These are phyloP conservation scores for Dactylellina drechsleri DNA, from an alignment of 2,329 filamentous ascomycete genomes.

Conservation along the genomic window DNA sequence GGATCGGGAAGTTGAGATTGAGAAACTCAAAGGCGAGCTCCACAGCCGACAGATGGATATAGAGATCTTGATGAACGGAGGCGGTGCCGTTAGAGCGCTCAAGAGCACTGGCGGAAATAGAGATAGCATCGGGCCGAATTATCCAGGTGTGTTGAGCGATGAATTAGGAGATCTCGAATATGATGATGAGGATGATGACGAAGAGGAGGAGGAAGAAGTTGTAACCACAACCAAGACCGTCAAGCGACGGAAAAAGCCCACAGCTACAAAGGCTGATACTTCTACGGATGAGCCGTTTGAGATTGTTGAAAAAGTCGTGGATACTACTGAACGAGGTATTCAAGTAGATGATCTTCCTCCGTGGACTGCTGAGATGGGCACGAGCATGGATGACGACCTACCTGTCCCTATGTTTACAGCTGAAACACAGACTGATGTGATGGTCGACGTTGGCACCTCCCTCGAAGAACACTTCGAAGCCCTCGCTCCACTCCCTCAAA, in stretches of 20 bases:
- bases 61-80: conserved; percentile 38
- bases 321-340: conserved; percentile 45
- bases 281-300: conserved; percentile 37
- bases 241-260: conserved; percentile 46
- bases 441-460: conserved; percentile 14
- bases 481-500: conserved; percentile 27
- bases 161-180: conserved; percentile 30
- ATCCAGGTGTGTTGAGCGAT: conserved; percentile 32
- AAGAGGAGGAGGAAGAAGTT: conserved; percentile 47
- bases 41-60: conserved; percentile 45
- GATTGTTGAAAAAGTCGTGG: conserved; percentile 36
- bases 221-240: conserved; percentile 50
- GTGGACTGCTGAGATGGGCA: conserved; percentile 29
- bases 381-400: conserved; percentile 39
- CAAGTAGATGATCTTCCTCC: conserved; percentile 22
- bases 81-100: conserved; percentile 9
- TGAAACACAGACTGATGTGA: conserved; percentile 36
- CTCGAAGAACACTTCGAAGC: conserved; percentile 38
- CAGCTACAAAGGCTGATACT: conserved; percentile 27
- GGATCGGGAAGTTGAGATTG: conserved; percentile 47
- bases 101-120: conserved; percentile 4
- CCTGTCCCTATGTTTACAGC: conserved; percentile 46
- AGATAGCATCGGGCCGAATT: conserved; percentile 34
- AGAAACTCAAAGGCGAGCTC: conserved; percentile 42
- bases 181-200: conserved; percentile 41